A percentile compares a stretch with the other conserved stretches of the same genome.
phyloP scores from a whole-genome alignment of 1,284 basidiomycete genomes.

The Taiwanofungus camphoratus region DNA sequence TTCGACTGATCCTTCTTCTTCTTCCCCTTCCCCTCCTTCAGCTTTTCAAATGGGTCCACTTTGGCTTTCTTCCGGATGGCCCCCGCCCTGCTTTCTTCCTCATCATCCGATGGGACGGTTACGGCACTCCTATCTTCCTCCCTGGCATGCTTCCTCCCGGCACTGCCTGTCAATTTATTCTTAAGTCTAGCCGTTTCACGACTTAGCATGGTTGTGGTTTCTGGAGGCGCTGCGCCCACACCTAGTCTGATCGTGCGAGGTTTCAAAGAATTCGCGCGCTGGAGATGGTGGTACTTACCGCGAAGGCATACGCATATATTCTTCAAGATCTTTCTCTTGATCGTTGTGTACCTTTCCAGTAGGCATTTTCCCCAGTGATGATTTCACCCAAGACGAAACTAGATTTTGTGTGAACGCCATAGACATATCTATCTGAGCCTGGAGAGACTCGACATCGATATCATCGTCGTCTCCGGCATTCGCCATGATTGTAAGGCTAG shows the following conservation, averaged over 20 bases:
- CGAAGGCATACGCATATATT: conserved; percentile 59
- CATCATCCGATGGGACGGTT: conserved; percentile 34
- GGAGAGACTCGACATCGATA: conserved; percentile 58
- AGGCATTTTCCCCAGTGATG: conserved; percentile 30
- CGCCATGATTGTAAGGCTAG: conserved; percentile 13
- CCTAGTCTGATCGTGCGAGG: conserved; percentile 45
- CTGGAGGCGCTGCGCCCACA: conserved; percentile 58
- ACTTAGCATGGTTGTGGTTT: conserved; percentile 31
- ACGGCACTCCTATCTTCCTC: conserved; percentile 19
- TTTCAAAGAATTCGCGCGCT: conserved; percentile 7
- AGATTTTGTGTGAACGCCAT: conserved; percentile 67
- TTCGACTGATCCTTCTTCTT: conserved; percentile 27
- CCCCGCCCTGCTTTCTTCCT: conserved; percentile 51
- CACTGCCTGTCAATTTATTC: conserved; percentile 43
- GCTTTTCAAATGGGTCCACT: conserved; percentile 47
- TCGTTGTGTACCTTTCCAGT: conserved; percentile 22
- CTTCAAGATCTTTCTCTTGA: conserved; percentile 53
- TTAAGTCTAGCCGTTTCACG: conserved; percentile 54
- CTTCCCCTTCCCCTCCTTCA: conserved; percentile 21
- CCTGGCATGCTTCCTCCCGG: conserved; percentile 41
- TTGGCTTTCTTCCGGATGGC: conserved; percentile 53
- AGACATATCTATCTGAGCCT: conserved; percentile 73
- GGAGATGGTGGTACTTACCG: conserved; percentile 39
- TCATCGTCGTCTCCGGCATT: conserved; percentile 34
- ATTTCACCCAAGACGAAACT: conserved; percentile 68